Conservation (phyloP, 1,139 yeast species). For the Blastobotrys capitulatus region DNA sequence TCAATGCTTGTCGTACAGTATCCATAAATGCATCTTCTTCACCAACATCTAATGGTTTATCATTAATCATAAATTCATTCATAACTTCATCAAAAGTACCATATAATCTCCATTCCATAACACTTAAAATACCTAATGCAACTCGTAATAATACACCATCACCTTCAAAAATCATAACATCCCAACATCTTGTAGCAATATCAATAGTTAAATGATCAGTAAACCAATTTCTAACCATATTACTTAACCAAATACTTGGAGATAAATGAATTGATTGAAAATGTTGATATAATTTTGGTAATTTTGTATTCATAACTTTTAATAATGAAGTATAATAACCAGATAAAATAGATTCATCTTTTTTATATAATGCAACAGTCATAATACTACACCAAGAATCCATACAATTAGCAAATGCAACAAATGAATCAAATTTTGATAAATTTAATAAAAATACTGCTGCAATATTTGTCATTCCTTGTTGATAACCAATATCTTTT, state of each 20-base stretch:
- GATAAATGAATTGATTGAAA: conserved; percentile 40
- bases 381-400: conserved; percentile 21
- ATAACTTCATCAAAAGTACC: conserved; percentile 47
- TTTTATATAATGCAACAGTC: conserved; percentile 30
- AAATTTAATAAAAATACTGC: conserved; percentile 41
- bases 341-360: conserved; percentile 30
- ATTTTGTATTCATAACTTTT: conserved; percentile 40
- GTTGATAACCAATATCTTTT: conserved; percentile 27
- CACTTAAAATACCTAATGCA: conserved; percentile 44
- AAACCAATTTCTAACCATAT: conserved; percentile 36
- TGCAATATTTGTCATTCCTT: conserved; percentile 31
- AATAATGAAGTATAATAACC: conserved; percentile 42
- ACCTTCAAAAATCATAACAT: conserved; percentile 57
- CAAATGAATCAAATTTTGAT: conserved; percentile 39
- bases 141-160: conserved; percentile 46
- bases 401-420: conserved; percentile 42
- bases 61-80: conserved; percentile 29
- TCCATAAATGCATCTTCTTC: conserved; percentile 45
- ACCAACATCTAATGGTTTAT: conserved; percentile 41
- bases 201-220: conserved; percentile 36
- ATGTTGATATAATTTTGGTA: conserved; percentile 46
- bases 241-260: conserved; percentile 36
- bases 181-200: conserved; percentile 43
- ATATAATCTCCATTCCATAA: conserved; percentile 47
- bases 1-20: conserved; percentile 12